A percentile compares a stretch with the other conserved stretches of the same genome.
Conservation (phyloP, 2,329 filamentous ascomycete species). For the Fusarium annulatum region DNA sequence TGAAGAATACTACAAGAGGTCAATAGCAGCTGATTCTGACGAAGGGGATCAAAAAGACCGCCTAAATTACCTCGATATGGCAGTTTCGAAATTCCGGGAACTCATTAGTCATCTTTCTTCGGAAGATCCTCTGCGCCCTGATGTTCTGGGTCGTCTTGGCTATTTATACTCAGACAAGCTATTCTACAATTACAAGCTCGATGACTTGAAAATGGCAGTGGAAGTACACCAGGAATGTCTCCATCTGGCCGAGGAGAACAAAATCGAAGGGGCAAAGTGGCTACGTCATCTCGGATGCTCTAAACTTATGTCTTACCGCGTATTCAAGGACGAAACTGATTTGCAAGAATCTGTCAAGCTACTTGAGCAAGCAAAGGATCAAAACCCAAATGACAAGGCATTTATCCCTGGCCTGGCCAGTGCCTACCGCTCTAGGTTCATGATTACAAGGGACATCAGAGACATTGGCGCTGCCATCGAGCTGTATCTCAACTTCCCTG, state of each 20-base stretch:
- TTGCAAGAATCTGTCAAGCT: neutral
- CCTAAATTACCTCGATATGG: rapidly evolving
- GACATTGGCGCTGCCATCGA: neutral
- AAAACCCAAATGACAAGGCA: rapidly evolving
- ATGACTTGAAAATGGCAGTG: neutral
- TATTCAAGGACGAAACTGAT: neutral
- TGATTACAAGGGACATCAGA: neutral
- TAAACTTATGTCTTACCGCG: rapidly evolving
- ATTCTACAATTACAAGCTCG: neutral
- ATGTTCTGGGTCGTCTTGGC: neutral
- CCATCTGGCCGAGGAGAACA: rapidly evolving
- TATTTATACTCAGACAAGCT: neutral
- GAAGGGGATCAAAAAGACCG: neutral
- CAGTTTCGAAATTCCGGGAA: neutral
- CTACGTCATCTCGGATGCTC: neutral
- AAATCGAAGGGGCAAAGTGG: neutral
- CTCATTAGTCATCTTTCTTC: rapidly evolving
- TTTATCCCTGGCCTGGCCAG: rapidly evolving
- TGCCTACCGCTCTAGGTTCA: neutral
- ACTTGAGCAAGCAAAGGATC: neutral
- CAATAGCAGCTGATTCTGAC: rapidly evolving
- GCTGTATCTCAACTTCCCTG: neutral
- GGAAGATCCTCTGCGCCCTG: neutral
- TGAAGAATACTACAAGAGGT: neutral
- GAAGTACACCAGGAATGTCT: neutral